Conservation (phyloP, 2,329 filamentous ascomycete species). For the Beauveria pseudobassiana region DNA sequence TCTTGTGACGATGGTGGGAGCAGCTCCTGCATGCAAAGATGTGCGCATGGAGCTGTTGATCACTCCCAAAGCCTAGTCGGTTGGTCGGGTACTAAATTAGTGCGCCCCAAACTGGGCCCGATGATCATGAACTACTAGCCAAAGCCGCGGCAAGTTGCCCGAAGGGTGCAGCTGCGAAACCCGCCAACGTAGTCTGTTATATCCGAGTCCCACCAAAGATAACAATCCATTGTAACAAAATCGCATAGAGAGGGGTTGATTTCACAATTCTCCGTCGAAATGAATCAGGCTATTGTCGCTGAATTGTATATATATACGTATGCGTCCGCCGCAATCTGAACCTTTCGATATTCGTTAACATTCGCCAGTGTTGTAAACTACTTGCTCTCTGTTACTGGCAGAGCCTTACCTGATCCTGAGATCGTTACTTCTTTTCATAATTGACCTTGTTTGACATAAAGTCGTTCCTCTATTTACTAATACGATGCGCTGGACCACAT, state of each 20-base stretch:
- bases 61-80: no score
- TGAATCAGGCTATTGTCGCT: neutral
- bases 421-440: neutral
- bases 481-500: conserved; percentile 5
- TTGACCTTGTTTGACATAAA: neutral
- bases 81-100: no score
- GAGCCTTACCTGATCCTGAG: neutral
- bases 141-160: no score
- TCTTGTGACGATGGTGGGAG: no score
- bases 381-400: neutral
- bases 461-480: neutral
- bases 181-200: neutral
- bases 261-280: neutral
- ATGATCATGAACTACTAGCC: neutral
- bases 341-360: neutral
- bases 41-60: no score
- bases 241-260: neutral
- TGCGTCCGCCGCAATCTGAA: neutral
- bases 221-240: neutral
- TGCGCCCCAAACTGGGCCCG: neutral
- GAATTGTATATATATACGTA: neutral
- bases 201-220: neutral
- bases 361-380: neutral
- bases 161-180: neutral
- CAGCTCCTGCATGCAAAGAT: no score